Base-by-base conservation (phyloP, 495 filamentous ascomycete genomes). In the Cenococcum geophilum region DNA sequence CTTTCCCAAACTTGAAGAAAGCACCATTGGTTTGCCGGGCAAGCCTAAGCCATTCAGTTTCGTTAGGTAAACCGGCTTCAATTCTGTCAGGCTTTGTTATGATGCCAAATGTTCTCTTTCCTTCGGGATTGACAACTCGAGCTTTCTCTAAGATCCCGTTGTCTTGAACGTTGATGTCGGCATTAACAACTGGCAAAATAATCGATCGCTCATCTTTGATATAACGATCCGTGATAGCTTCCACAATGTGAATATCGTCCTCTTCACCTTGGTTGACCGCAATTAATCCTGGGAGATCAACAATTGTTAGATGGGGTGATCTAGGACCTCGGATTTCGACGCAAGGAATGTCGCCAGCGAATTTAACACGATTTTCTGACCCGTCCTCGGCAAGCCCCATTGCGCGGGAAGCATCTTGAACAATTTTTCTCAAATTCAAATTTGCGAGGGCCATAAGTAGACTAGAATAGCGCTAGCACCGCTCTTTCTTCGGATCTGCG, bases 241-340 rank as follows among this genome's bases (percentile, higher is more conserved):
- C 16, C 22, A 51, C 48, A 21, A 51, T n/a, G 14, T 21, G 48
- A 22, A 51, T 51, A 21, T 51, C 48, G 48, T 22, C 48, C 11
- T 14, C 48, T 12, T n/a, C 23, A 11, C 14, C 21, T 51, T 22
- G 48, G 1, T 51, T 22, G 23, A 11, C 48, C 12, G 48, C n/a
- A 51, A 51, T 51, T 3, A 51, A 21, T 51, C 21, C 48, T n/a
- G 48, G 48, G 16, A 51, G 10, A 22, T 51, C 48, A 14, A 51
- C 16, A 18, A 51, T 11, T 2, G 48, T 51, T 11, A 51, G 21
- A 23, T 21, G 48, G 11, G 14, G 14, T 3, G 11, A 18, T n/a
- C 21, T n/a, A 4, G 48, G 48, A 22, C 48, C 48, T 10, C 48
- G 21, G 23, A 51, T 51, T 10, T 51, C 48, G 22, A 51, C 21